Conservation (phyloP, 2,329 filamentous ascomycete species). For the Arthroderma sp. region DNA sequence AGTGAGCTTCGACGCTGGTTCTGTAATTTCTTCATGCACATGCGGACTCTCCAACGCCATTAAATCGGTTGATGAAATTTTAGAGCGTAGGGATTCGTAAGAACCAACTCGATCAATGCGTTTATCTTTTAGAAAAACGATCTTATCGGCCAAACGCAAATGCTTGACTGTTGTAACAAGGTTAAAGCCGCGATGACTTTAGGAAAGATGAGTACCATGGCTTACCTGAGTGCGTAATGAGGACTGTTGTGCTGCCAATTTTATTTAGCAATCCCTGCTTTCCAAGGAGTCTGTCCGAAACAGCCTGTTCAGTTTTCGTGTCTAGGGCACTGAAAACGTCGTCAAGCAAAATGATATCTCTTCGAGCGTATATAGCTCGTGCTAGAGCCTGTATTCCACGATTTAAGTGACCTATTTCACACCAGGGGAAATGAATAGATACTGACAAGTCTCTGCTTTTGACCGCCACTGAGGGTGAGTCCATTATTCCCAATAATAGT, state of each 20-base stretch:
- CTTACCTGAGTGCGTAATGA: constrained; percentile 29
- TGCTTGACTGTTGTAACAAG: constrained; percentile 15
- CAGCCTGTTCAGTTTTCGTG: constrained; percentile 28
- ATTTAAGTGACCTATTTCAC: not conserved
- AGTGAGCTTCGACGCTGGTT: not conserved
- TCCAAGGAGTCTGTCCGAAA: constrained; percentile 34
- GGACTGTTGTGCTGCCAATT: constrained; percentile 28
- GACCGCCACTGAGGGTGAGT: constrained; percentile 11
- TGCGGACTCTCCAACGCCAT: not conserved
- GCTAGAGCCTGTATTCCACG: constrained; percentile 24
- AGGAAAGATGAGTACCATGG: not conserved
- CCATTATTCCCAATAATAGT: constrained; percentile 15
- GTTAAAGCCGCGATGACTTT: not conserved
- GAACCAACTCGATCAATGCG: constrained; percentile 8
- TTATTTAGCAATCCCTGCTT: constrained; percentile 27
- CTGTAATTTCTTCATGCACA: not conserved
- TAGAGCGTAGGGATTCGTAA: not conserved
- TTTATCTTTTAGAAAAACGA: constrained; percentile 25
- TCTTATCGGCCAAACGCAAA: constrained; percentile 27
- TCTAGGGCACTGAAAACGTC: constrained; percentile 37
- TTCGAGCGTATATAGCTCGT: constrained; percentile 33
- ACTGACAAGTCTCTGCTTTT: constrained; percentile 16
- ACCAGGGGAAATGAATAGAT: not conserved
- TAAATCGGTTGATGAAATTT: not conserved
- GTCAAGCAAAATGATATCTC: constrained; percentile 32